These are phyloP conservation scores for Penicillium palitans DNA, from an alignment of 2,329 filamentous ascomycete genomes.

Conservation along the genomic window DNA sequence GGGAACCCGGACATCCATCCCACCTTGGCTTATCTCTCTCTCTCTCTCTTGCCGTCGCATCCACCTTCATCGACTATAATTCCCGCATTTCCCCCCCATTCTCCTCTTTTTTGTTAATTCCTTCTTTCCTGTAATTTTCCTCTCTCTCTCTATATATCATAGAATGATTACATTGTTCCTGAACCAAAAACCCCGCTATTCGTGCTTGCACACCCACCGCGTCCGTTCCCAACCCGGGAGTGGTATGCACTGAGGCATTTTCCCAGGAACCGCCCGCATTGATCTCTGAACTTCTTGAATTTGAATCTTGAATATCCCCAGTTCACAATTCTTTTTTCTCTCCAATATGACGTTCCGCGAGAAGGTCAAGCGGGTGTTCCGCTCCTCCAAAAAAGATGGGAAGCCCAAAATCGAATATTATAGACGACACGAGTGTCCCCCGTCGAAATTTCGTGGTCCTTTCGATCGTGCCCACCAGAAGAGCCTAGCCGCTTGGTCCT, in stretches of 20 bases:
- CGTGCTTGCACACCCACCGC: conserved; percentile 37
- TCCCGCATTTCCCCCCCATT: conserved; percentile 5
- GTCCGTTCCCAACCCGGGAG: conserved; percentile 34
- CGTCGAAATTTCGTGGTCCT: conserved; percentile 51
- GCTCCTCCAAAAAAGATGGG: conserved; percentile 27
- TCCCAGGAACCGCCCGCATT: conserved; percentile 16
- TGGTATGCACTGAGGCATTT: conserved; percentile 31
- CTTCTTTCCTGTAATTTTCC: neutral
- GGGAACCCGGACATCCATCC: conserved; percentile 1
- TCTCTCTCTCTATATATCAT: conserved; percentile 5
- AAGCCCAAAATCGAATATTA: conserved; percentile 50
- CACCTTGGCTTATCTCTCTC: conserved; percentile 10
- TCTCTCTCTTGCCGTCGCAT: conserved; percentile 14
- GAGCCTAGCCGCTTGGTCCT: conserved; percentile 47
- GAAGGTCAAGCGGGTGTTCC: conserved; percentile 40
- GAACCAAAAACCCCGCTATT: conserved; percentile 21
- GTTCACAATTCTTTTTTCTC: conserved; percentile 4
- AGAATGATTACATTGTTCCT: conserved; percentile 32
- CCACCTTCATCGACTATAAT: conserved; percentile 5
- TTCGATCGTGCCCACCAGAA: conserved; percentile 49
- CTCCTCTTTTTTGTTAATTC: neutral
- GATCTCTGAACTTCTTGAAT: conserved; percentile 10
- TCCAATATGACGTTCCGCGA: conserved; percentile 42
- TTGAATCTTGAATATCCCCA: conserved; percentile 8
- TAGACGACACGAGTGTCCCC: conserved; percentile 49